A percentile compares a stretch with the other conserved stretches of the same genome.
phyloP scores from a whole-genome alignment of 2,329 filamentous ascomycete genomes.

The Chrysoporthe austroafricana region DNA sequence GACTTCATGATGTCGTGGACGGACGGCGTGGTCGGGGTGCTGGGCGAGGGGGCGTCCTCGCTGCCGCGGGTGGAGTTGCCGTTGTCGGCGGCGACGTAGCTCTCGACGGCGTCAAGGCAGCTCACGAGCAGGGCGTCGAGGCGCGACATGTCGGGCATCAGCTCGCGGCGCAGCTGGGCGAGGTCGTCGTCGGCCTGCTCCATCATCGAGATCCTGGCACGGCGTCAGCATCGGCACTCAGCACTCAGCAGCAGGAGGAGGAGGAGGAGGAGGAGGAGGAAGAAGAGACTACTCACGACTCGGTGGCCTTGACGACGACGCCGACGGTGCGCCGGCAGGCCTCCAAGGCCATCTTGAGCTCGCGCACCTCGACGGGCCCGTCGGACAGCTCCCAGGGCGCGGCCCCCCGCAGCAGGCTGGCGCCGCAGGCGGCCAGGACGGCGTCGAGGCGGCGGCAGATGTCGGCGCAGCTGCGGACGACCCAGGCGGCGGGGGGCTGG shows the following conservation, averaged over 20 bases:
- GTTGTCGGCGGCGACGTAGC: constrained; percentile 1
- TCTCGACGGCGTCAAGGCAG: constrained; percentile 25
- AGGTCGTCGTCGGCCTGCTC: constrained; percentile 12
- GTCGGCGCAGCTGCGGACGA: constrained; percentile 21
- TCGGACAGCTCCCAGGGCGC: constrained; percentile 24
- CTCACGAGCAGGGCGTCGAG: constrained; percentile 15
- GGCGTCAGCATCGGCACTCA: background rate
- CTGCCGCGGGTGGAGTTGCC: background rate
- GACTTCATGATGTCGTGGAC: constrained; percentile 17
- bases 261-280: too few relatives aligned
- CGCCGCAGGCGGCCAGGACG: constrained; percentile 20
- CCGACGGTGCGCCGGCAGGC: constrained; percentile 23
- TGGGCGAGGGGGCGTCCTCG: background rate
- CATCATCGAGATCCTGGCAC: constrained; percentile 3
- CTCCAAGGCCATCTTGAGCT: constrained; percentile 17
- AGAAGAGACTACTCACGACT: constrained; percentile 17
- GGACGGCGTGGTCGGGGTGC: constrained; percentile 13
- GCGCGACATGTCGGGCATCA: constrained; percentile 9
- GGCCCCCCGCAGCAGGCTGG: constrained; percentile 14
- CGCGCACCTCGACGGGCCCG: constrained; percentile 18
- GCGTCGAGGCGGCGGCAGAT: constrained; percentile 22
- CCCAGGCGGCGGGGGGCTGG: constrained; percentile 14
- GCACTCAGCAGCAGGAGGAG: too few relatives aligned
- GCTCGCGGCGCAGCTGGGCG: constrained; percentile 12
- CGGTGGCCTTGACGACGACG: constrained; percentile 19